phyloP scores from a whole-genome alignment of 2,329 filamentous ascomycete species.

The Metarhizium guizhouense region DNA sequence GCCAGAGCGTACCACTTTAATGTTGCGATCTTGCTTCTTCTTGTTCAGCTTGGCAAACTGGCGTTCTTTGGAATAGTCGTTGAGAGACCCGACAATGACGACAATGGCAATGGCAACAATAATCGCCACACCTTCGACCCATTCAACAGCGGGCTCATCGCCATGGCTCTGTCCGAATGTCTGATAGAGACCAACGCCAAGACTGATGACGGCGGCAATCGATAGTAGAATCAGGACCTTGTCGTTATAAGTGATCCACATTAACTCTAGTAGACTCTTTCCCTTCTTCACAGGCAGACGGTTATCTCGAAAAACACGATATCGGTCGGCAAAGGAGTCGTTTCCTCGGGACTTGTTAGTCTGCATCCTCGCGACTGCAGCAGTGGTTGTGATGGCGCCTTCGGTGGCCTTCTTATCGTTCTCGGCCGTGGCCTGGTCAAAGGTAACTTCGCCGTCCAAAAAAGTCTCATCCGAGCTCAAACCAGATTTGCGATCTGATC shows the following conservation, averaged over 20 bases:
- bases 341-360: conserved; percentile 9
- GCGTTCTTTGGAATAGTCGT: conserved; percentile 73
- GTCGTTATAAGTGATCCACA: conserved; percentile 80
- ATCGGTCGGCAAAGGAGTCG: conserved; percentile 50
- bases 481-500: conserved; percentile 62
- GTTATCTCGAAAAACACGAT: conserved; percentile 65
- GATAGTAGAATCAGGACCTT: conserved; percentile 69
- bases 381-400: conserved; percentile 9
- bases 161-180: conserved; percentile 54
- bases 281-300: conserved; percentile 64
- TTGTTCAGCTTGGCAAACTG: conserved; percentile 72
- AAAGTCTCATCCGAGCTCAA: conserved; percentile 66
- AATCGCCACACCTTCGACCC: conserved; percentile 76
- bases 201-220: conserved; percentile 60
- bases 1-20: conserved; percentile 66
- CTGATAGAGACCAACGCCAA: conserved; percentile 68
- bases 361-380: conserved; percentile 1
- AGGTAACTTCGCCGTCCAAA: conserved; percentile 58
- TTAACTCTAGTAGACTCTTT: conserved; percentile 62
- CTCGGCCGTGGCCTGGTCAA: conserved; percentile 55
- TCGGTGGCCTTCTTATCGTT: conserved; percentile 25
- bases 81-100: conserved; percentile 66
- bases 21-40: conserved; percentile 66
- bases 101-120: conserved; percentile 73
- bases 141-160: conserved; percentile 54